These are phyloP conservation scores for Stemphylium beticola DNA, from an alignment of 2,329 filamentous ascomycete species.

Conservation along the genomic window DNA sequence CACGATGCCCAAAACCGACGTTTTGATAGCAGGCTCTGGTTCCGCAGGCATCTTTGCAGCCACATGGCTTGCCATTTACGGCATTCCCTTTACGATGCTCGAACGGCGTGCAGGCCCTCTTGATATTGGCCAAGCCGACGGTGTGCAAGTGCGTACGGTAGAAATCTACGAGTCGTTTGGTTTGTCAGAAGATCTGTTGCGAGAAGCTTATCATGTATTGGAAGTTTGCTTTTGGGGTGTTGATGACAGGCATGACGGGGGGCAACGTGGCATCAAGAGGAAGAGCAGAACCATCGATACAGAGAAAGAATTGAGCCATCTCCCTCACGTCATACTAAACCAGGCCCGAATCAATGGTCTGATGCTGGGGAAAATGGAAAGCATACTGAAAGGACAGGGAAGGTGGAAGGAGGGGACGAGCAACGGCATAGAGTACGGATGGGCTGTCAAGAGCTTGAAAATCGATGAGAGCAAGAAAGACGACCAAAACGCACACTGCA, in stretches of 20 bases:
- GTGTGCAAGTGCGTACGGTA: constrained; percentile 69
- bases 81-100: constrained; percentile 63
- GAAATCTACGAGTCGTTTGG: constrained; percentile 78
- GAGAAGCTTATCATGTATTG: constrained; percentile 70
- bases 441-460: constrained; percentile 57
- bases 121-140: constrained; percentile 67
- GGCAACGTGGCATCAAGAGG: constrained; percentile 50
- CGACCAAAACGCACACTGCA: constrained; percentile 40
- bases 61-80: constrained; percentile 65
- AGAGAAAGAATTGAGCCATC: constrained; percentile 65
- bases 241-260: constrained; percentile 33
- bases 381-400: constrained; percentile 32
- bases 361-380: constrained; percentile 60
- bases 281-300: constrained; percentile 60
- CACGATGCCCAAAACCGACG: constrained; percentile 51
- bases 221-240: constrained; percentile 62
- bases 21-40: constrained; percentile 67
- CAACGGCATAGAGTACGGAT: constrained; percentile 62
- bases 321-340: constrained; percentile 72
- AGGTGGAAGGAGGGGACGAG: constrained; percentile 31
- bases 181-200: constrained; percentile 66
- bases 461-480: constrained; percentile 54
- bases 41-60: constrained; percentile 68
- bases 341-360: constrained; percentile 72
- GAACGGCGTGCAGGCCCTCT: constrained; percentile 64